Evolutionary conservation across 495 filamentous ascomycete genomes (phyloP), one percentile per base, ranked within the genome.

Genomic region (Bombardia bombarda): DNA sequence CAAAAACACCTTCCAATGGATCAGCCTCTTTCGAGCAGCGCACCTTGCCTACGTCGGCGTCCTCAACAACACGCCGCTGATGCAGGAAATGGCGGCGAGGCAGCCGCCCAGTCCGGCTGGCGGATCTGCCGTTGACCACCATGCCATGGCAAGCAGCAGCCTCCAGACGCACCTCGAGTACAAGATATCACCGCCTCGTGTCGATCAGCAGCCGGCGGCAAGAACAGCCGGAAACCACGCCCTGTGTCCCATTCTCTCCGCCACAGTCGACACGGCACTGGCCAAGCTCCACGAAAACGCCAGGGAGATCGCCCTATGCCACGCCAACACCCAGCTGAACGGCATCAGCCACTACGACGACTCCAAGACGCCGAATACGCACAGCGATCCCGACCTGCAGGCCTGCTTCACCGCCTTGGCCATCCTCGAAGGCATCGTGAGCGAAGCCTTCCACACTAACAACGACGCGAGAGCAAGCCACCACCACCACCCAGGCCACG

Each of bases 1-100:
- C 5, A 58, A 58, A 32, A 47, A 63, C 21, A 57, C 57, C 0
- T n/a, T n/a, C n/a, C 63, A 67, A 40, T 71, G 66, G 68, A 66
- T 68, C 2, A 56, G 52, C 24, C 56, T 69, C 7, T 63, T 58
- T 28, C 63, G 68, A 13, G 65, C 67, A 3, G 65, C 53, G 2
- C 52, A 55, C 35, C 48, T 61, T 1, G 67, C 66, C 3, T 69
- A 64, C 32, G 52, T 38, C 2, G 67, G 64, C 0, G 50, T 71
- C 22, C 48, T 66, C 1, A 54, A 50, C 20, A 14, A 42, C 13
- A 32, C 7, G 14, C 21, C 32, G 2, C 36, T 23, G 14, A 13
- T 20, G 14, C n/a, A n/a, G n/a, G n/a, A n/a, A n/a, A n/a, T n/a
- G n/a, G n/a, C n/a, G n/a, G n/a, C n/a, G n/a, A n/a, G n/a, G n/a